A percentile compares a stretch with the other conserved stretches of the same genome.
These are phyloP conservation scores for Populus deltoides DNA, from an alignment of 345 rosid species.

Conservation along the genomic window DNA sequence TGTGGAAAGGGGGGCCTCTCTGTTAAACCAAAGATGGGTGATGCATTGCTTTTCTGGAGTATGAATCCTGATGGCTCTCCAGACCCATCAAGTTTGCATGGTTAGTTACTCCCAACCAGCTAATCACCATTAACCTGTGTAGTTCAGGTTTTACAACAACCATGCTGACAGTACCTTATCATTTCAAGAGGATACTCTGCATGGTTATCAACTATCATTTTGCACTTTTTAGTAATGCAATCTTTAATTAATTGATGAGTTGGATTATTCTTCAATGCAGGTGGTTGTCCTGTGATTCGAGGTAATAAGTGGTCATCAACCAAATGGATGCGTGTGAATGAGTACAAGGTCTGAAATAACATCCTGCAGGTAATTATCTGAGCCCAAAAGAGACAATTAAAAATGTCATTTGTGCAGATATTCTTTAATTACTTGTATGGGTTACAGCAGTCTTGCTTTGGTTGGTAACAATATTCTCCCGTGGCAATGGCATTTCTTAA, in stretches of 20 bases:
- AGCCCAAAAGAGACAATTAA: not conserved
- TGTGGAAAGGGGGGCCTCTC: slow-evolving; percentile 87
- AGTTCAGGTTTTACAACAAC: not conserved
- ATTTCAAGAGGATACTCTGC: not conserved
- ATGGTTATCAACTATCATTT: not conserved
- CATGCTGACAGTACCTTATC: not conserved
- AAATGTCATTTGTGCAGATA: not conserved
- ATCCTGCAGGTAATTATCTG: slow-evolving; percentile 30
- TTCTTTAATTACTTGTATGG: not conserved
- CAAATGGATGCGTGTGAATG: slow-evolving; percentile 84
- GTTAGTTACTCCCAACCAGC: slow-evolving; percentile 41
- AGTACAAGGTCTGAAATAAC: slow-evolving; percentile 51
- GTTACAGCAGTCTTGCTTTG: not conserved
- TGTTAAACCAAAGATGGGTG: slow-evolving; percentile 88
- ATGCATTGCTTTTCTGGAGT: slow-evolving; percentile 98
- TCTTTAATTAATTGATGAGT: slow-evolving; percentile 1
- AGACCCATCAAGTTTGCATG: slow-evolving; percentile 86
- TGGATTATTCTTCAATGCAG: slow-evolving; percentile 35
- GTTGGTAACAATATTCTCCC: not conserved
- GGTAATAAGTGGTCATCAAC: slow-evolving; percentile 99
- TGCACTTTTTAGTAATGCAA: not conserved
- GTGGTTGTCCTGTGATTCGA: slow-evolving; percentile 86
- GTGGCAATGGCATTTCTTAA: not conserved
- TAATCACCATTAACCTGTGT: not conserved
- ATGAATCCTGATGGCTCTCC: slow-evolving; percentile 82